A percentile compares a stretch with the other conserved stretches of the same genome.
phyloP scores from a whole-genome alignment of 768 basidiomycete genomes.

The Leccinum disarticulatum region DNA sequence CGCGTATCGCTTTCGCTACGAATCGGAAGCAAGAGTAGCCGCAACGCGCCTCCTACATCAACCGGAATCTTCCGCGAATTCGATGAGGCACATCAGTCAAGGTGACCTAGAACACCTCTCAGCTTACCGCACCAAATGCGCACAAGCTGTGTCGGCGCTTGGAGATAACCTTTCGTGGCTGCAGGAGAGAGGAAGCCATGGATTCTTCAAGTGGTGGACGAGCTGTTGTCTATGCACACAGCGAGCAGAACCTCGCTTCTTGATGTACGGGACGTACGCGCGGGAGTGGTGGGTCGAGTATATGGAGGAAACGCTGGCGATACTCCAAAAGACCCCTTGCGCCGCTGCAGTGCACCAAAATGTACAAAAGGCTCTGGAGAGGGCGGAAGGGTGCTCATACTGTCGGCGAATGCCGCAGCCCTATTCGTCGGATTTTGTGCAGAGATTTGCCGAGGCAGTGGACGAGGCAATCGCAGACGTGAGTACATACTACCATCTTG shows the following conservation, averaged over 20 bases:
- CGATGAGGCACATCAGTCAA: constrained; percentile 7
- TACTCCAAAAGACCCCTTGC: constrained; percentile 27
- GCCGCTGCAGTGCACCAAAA: constrained; percentile 15
- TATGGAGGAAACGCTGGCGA: constrained; percentile 26
- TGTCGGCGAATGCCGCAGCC: constrained; percentile 19
- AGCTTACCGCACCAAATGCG: constrained; percentile 23
- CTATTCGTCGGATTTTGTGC: constrained; percentile 24
- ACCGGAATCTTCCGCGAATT: constrained; percentile 6
- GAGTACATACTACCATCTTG: constrained; percentile 4
- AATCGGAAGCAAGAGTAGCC: constrained; percentile 32
- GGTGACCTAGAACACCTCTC: constrained; percentile 15
- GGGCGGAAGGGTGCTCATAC: constrained; percentile 19
- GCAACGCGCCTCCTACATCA: constrained; percentile 27
- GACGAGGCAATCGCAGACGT: constrained; percentile 21
- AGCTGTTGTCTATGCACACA: constrained; percentile 24
- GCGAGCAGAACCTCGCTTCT: constrained; percentile 24
- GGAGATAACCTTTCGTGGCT: constrained; percentile 25
- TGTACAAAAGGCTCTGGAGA: constrained; percentile 17
- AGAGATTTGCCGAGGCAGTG: constrained; percentile 24
- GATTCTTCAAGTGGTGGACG: constrained; percentile 32
- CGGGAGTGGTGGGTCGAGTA: constrained; percentile 34
- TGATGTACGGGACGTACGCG: constrained; percentile 28
- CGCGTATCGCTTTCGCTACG: constrained; percentile 33
- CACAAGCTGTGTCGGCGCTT: constrained; percentile 18
- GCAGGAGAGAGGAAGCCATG: constrained; percentile 21